Base-by-base conservation (phyloP, 495 filamentous ascomycete genomes). In the Rusavskia elegans region DNA sequence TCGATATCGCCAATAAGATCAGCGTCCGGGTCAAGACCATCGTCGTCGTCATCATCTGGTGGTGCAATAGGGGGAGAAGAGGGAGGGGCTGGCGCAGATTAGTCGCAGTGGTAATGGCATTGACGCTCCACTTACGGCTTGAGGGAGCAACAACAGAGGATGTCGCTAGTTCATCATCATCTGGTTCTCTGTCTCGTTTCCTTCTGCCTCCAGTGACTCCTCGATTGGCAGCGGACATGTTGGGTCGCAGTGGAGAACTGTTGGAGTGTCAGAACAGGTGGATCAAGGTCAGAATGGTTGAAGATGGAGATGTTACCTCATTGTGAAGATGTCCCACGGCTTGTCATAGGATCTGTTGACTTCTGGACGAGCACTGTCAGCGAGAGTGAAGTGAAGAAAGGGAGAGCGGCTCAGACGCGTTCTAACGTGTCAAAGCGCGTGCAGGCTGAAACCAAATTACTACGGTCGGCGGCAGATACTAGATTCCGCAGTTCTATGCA, bases 221-320 rank as follows among this genome's bases (percentile, higher is more conserved):
- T 53, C 88, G 82, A 66, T 96, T 96, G 60, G 84, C 89, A 59
- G 89, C 87, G 55, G 85, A 81, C 74, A 84, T 83, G 68, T 79
- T 88, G 51, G 81, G 76, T 66, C 83, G 84, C 50, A 94, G 78
- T 63, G 89, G 89, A 65, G 87, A 89, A 74, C 87, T 81, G 46
- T 21, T 44, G 17, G 17, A 44, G 42, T 17, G 19, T 16, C 14
- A 46, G 14, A 29, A 5, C 10, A 11, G 5, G 32, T 3, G 0
- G 1, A 11, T 35, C 2, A 7, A 14, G 13, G 32, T 11, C 13
- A 14, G 0, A 13, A 2, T 10, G 8, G 13, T 14, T 35, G 13
- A 13, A 35, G 5, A 35, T 8, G 44, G 32, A 29, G 0, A 41
- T 10, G 29, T 38, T 53, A 66, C 66, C 67, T 70, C 67, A 69